Conservation (phyloP, 2,329 filamentous ascomycete species). For the Stagonosporopsis cucurbitacearum region DNA sequence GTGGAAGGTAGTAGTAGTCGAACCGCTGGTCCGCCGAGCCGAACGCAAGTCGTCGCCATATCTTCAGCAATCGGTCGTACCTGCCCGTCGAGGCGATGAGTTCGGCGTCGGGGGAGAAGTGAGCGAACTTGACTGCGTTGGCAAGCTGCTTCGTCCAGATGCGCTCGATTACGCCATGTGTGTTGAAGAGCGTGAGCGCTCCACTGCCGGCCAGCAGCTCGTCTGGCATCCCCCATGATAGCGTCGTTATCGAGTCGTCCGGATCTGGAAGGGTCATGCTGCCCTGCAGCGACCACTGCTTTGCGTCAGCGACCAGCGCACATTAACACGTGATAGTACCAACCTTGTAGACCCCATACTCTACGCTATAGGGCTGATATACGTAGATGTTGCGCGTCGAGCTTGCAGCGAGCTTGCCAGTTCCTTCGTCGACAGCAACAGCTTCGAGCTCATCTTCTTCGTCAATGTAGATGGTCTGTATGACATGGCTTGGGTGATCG, state of each 20-base stretch:
- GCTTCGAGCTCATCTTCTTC: slow-evolving; percentile 72
- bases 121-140: slow-evolving; percentile 74
- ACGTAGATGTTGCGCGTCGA: slow-evolving; percentile 72
- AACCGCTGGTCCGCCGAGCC: slow-evolving; percentile 84
- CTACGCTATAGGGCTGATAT: slow-evolving; percentile 75
- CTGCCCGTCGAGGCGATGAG: slow-evolving; percentile 82
- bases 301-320: slow-evolving; percentile 31
- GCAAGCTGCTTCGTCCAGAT: slow-evolving; percentile 80
- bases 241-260: slow-evolving; percentile 59
- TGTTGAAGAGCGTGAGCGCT: slow-evolving; percentile 73
- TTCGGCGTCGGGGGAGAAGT: slow-evolving; percentile 84
- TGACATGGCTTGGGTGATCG: slow-evolving; percentile 71
- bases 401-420: slow-evolving; percentile 84
- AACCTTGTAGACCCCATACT: slow-evolving; percentile 78
- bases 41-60: slow-evolving; percentile 89
- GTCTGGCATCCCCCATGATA: slow-evolving; percentile 88
- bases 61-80: slow-evolving; percentile 84
- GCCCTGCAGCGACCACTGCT: slow-evolving; percentile 67
- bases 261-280: slow-evolving; percentile 58
- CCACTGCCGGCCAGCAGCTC: slow-evolving; percentile 82
- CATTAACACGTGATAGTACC: slow-evolving; percentile 21
- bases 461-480: slow-evolving; percentile 92
- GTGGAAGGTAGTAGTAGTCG: slow-evolving; percentile 88
- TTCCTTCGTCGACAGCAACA: slow-evolving; percentile 78
- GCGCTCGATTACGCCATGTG: slow-evolving; percentile 57